phyloP scores from a whole-genome alignment of 495 filamentous ascomycete species.

The Penicillium coffeae region DNA sequence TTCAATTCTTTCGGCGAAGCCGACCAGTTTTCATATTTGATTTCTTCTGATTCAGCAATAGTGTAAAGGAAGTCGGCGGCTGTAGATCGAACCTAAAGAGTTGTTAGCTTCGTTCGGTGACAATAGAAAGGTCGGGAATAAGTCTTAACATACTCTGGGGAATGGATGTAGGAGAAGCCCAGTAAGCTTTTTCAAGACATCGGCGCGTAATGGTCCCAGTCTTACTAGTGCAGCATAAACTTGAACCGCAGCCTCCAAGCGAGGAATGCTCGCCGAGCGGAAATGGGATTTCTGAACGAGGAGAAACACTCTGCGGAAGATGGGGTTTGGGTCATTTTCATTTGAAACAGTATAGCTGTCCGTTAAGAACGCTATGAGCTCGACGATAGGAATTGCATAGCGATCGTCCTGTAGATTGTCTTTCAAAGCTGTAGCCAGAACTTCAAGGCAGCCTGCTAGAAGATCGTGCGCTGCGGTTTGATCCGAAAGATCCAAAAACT shows the following conservation, averaged over 20 bases:
- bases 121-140: not conserved
- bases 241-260: conserved; percentile 71
- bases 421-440: conserved; percentile 41
- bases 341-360: conserved; percentile 36
- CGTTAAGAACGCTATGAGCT: conserved; percentile 70
- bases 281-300: conserved; percentile 73
- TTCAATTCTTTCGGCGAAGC: conserved; percentile 38
- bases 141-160: conserved; percentile 47
- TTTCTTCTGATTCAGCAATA: conserved; percentile 28
- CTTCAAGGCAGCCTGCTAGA: conserved; percentile 34
- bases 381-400: conserved; percentile 68
- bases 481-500: conserved; percentile 37
- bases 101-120: not conserved
- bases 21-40: conserved; percentile 42
- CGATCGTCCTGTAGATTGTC: conserved; percentile 58
- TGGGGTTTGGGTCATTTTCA: conserved; percentile 16
- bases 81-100: conserved; percentile 32
- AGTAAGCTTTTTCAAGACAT: conserved; percentile 53
- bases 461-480: conserved; percentile 25
- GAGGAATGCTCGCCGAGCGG: conserved; percentile 73
- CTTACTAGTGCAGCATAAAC: conserved; percentile 66
- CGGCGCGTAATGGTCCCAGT: conserved; percentile 31
- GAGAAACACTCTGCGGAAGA: conserved; percentile 59
- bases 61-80: conserved; percentile 39
- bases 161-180: conserved; percentile 61